Percentiles rank a stretch among this genome's conserved stretches.
Conservation (phyloP, 2,329 filamentous ascomycete species). For the Pseudocercospora fuligena region DNA sequence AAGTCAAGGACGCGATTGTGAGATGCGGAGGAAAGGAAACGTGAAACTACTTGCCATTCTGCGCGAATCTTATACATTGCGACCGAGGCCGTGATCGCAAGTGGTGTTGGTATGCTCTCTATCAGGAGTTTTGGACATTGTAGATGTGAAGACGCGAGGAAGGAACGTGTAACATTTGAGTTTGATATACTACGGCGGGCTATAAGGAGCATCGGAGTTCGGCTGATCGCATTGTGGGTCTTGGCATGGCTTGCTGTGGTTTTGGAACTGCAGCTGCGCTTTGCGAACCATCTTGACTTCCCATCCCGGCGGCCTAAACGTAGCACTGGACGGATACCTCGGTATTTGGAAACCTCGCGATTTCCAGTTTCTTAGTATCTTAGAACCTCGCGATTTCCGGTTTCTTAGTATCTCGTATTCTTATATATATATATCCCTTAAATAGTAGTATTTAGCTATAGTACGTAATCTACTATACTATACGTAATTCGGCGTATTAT, state of each 20-base stretch:
- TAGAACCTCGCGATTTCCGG: too few relatives aligned
- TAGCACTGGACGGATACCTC: too few relatives aligned
- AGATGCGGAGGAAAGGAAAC: neutral
- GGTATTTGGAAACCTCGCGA: too few relatives aligned
- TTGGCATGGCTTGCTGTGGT: neutral
- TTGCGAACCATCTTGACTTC: neutral
- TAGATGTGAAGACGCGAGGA: neutral
- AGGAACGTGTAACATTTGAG: constrained; percentile 1
- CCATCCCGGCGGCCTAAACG: too few relatives aligned
- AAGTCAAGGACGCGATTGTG: neutral
- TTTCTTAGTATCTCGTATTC: too few relatives aligned
- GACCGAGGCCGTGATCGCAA: neutral
- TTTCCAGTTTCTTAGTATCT: too few relatives aligned
- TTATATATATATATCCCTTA: too few relatives aligned
- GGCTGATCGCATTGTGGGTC: neutral
- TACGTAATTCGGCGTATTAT: too few relatives aligned
- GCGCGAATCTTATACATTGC: neutral
- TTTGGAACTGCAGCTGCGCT: neutral
- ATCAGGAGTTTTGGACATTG: neutral
- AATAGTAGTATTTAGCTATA: too few relatives aligned
- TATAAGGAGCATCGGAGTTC: neutral
- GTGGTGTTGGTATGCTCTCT: neutral
- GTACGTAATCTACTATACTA: too few relatives aligned
- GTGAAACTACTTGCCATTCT: neutral
- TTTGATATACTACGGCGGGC: neutral